These are phyloP conservation scores for Euphorbia lathyris DNA, from an alignment of 345 rosid species.

Conservation along the genomic window DNA sequence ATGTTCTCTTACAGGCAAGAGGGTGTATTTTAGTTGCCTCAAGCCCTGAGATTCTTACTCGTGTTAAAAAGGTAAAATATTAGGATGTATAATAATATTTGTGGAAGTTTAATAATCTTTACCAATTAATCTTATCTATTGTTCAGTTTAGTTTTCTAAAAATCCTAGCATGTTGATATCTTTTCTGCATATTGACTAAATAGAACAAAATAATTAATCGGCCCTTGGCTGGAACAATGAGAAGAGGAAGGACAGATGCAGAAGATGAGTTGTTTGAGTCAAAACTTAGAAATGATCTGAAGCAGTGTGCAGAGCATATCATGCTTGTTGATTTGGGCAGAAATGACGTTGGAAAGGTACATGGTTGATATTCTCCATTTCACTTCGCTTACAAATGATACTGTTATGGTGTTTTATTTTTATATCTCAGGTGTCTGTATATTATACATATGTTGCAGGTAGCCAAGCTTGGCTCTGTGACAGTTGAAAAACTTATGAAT, in stretches of 20 bases:
- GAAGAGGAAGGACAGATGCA: slow-evolving; percentile 62
- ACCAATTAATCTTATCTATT: background rate
- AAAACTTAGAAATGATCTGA: slow-evolving; percentile 55
- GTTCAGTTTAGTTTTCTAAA: too few species aligned
- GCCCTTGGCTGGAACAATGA: slow-evolving; percentile 79
- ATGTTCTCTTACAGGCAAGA: slow-evolving; percentile 49
- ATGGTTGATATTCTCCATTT: background rate
- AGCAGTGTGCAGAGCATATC: slow-evolving; percentile 85
- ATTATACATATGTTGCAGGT: too few species aligned
- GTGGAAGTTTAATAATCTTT: background rate
- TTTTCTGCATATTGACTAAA: too few species aligned
- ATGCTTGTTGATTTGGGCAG: slow-evolving; percentile 93
- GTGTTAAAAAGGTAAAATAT: slow-evolving; percentile 60
- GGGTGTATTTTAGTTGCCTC: slow-evolving; percentile 89
- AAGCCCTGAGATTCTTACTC: slow-evolving; percentile 51
- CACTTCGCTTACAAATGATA: background rate
- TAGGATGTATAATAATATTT: background rate
- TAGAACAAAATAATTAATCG: slow-evolving; percentile 84
- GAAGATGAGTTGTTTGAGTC: slow-evolving; percentile 60
- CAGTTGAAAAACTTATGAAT: slow-evolving; percentile 86
- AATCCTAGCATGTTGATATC: too few species aligned
- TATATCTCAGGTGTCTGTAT: too few species aligned
- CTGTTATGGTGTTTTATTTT: too few species aligned
- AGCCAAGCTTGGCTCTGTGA: slow-evolving; percentile 73
- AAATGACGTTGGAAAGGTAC: slow-evolving; percentile 86